A percentile compares a stretch with the other conserved stretches of the same genome.
phyloP scores from a whole-genome alignment of 495 filamentous ascomycete genomes.

The Penicillium herquei region DNA sequence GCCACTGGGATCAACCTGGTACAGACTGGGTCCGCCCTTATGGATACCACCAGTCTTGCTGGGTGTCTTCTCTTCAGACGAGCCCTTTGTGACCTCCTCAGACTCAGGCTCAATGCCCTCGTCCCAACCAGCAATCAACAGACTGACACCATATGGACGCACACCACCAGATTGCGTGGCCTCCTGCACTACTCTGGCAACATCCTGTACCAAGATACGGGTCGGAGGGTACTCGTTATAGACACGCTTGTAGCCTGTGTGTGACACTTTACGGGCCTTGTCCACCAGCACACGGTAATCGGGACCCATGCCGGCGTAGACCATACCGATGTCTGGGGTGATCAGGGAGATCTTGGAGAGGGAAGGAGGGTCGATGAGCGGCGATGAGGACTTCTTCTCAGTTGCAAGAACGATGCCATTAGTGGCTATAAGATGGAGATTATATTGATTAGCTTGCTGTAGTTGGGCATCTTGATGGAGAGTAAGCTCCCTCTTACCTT shows the following conservation, averaged over 20 bases:
- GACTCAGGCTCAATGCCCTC: constrained; percentile 86
- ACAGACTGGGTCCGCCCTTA: constrained; percentile 94
- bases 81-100: constrained; percentile 44
- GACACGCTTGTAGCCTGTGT: constrained; percentile 98
- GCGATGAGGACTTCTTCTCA: constrained; percentile 98
- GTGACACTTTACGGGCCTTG: constrained; percentile 96
- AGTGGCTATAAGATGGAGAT: constrained; percentile 59
- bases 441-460: background rate
- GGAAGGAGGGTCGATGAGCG: constrained; percentile 88
- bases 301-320: constrained; percentile 98
- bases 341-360: constrained; percentile 97
- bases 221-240: constrained; percentile 99
- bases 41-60: constrained; percentile 91
- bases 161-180: constrained; percentile 98
- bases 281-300: constrained; percentile 98
- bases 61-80: constrained; percentile 58
- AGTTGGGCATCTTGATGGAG: background rate
- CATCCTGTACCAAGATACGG: constrained; percentile 96
- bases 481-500: constrained; percentile 58
- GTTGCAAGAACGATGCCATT: constrained; percentile 99
- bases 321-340: constrained; percentile 99
- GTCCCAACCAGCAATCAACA: constrained; percentile 97
- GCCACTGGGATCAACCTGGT: constrained; percentile 96
- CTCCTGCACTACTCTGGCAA: constrained; percentile 97
- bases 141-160: constrained; percentile 92